A percentile compares a stretch with the other conserved stretches of the same genome.
These are phyloP conservation scores for Rhizodiscina lignyota DNA, from an alignment of 495 filamentous ascomycete species.

Conservation along the genomic window DNA sequence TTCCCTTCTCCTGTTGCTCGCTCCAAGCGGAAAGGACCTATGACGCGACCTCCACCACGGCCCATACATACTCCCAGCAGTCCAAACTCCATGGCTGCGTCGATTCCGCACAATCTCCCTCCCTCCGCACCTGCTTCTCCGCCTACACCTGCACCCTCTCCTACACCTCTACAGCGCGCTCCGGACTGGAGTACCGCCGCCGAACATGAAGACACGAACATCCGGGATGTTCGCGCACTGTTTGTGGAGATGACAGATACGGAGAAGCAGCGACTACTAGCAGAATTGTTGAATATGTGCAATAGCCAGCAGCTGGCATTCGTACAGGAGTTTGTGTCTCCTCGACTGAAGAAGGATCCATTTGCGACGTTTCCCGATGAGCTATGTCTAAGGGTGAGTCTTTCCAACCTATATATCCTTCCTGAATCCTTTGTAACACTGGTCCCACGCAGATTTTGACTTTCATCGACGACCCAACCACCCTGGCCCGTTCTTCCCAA, in stretches of 20 bases:
- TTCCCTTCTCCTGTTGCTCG: slow-evolving; percentile 12
- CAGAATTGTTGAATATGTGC: slow-evolving; percentile 76
- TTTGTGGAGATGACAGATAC: slow-evolving; percentile 36
- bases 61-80: slow-evolving; percentile 37
- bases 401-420: not conserved
- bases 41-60: slow-evolving; percentile 19
- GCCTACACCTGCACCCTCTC: slow-evolving; percentile 52
- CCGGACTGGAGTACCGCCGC: slow-evolving; percentile 41
- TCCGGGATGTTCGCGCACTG: slow-evolving; percentile 35
- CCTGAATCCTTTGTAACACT: not conserved
- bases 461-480: slow-evolving; percentile 87
- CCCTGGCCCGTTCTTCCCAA: slow-evolving; percentile 79
- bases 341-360: slow-evolving; percentile 86
- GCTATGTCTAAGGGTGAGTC: slow-evolving; percentile 65
- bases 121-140: slow-evolving; percentile 53
- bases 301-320: slow-evolving; percentile 90
- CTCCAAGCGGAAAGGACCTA: slow-evolving; percentile 7
- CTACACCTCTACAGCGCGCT: slow-evolving; percentile 42
- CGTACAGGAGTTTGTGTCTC: slow-evolving; percentile 82
- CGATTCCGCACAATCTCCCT: slow-evolving; percentile 39
- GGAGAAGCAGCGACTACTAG: slow-evolving; percentile 49
- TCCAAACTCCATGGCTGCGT: slow-evolving; percentile 25
- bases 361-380: slow-evolving; percentile 83
- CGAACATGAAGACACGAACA: slow-evolving; percentile 38
- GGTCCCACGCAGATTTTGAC: slow-evolving; percentile 50